phyloP scores from a whole-genome alignment of 805 yeast species.

The Danielia oregonensis region DNA sequence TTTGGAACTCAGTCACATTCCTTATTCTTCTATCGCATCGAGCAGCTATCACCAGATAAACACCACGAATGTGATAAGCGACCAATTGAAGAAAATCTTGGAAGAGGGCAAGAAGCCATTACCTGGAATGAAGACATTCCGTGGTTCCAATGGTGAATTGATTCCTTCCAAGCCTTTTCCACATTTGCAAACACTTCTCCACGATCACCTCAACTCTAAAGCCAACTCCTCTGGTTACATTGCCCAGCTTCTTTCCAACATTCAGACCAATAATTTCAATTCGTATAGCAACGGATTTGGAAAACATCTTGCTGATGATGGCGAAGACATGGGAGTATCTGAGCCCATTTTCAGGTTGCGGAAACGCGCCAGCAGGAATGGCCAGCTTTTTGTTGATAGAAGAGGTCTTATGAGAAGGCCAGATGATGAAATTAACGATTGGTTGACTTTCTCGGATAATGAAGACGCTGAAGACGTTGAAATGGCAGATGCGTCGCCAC shows the following conservation, averaged over 20 bases:
- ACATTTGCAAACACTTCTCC: constrained; percentile 39
- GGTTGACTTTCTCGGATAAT: constrained; percentile 34
- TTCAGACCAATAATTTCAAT: constrained; percentile 36
- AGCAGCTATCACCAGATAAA: constrained; percentile 64
- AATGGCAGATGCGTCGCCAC: constrained; percentile 7
- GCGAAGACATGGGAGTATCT: constrained; percentile 32
- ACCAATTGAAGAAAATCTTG: constrained; percentile 35
- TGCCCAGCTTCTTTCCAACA: constrained; percentile 36
- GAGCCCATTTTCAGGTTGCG: constrained; percentile 60
- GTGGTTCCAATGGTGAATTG: constrained; percentile 49
- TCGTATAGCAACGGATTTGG: constrained; percentile 39
- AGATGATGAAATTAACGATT: constrained; percentile 34
- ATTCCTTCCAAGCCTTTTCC: constrained; percentile 47
- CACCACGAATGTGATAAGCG: constrained; percentile 50
- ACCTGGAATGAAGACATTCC: constrained; percentile 42
- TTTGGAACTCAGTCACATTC: constrained; percentile 58
- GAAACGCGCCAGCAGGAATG: constrained; percentile 70
- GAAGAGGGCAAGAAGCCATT: constrained; percentile 45
- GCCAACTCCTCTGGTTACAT: constrained; percentile 29
- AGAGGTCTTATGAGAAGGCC: constrained; percentile 46
- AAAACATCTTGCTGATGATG: constrained; percentile 14
- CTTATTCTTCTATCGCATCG: constrained; percentile 73
- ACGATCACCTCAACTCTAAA: constrained; percentile 23
- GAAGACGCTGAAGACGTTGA: constrained; percentile 10
- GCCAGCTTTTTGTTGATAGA: constrained; percentile 72